These are phyloP conservation scores for Neonectria neomacrospora DNA, from an alignment of 2,329 filamentous ascomycete genomes.

Conservation along the genomic window DNA sequence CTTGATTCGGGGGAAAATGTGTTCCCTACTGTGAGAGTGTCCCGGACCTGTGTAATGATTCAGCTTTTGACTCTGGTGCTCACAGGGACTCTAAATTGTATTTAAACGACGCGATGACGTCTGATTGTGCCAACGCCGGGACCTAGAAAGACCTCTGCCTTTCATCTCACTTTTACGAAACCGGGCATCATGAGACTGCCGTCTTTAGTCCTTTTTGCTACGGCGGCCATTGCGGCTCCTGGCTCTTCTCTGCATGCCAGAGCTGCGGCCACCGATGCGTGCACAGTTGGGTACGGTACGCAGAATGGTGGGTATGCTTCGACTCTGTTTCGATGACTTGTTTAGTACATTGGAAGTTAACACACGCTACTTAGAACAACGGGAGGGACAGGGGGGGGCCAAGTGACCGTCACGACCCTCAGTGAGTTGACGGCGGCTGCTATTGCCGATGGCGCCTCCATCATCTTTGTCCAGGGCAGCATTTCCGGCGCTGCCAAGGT, in stretches of 20 bases:
- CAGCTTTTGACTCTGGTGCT: not conserved
- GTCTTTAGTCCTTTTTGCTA: not conserved
- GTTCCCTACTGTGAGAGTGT: not conserved
- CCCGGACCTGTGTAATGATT: not conserved
- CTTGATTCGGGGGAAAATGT: conserved; percentile 18
- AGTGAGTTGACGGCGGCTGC: conserved; percentile 32
- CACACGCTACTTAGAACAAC: conserved; percentile 21
- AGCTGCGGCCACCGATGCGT: conserved; percentile 28
- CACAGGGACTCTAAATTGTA: conserved; percentile 8
- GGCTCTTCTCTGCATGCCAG: conserved; percentile 19
- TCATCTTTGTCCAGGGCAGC: conserved; percentile 36
- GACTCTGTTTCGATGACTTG: accelerated
- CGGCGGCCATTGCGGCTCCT: conserved; percentile 20
- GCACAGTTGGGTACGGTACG: conserved; percentile 34
- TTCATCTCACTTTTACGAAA: not conserved
- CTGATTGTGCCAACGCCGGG: not conserved
- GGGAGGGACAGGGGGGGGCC: conserved; percentile 15
- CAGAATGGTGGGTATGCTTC: conserved; percentile 38
- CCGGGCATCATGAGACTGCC: conserved; percentile 21
- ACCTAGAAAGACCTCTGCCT: not conserved
- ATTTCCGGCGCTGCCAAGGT: conserved; percentile 42
- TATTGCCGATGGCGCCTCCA: conserved; percentile 17
- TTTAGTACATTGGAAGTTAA: accelerated
- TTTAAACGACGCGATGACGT: conserved; percentile 1
- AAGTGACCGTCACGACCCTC: conserved; percentile 33